Percentiles rank a stretch among this genome's conserved stretches.
phyloP scores from a whole-genome alignment of 306 rosid genomes.

The Ormosia emarginata region DNA sequence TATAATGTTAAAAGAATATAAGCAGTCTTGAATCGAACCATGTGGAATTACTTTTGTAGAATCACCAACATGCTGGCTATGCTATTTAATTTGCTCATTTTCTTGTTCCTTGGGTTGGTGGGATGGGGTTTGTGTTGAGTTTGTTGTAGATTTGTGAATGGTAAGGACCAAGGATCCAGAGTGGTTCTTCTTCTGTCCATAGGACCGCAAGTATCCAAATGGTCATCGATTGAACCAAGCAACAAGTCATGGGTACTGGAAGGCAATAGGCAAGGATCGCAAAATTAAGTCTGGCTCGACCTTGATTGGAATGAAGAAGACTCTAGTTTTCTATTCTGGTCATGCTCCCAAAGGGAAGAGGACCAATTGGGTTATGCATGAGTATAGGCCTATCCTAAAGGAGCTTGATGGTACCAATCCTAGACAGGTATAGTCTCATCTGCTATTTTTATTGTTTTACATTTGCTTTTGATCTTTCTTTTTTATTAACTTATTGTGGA shows the following conservation, averaged over 20 bases:
- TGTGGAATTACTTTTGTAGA: not conserved
- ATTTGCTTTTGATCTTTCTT: not conserved
- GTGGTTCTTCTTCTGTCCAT: constrained; percentile 99
- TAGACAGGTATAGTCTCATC: constrained; percentile 69
- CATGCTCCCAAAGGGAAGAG: constrained; percentile 96
- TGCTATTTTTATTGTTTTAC: not conserved
- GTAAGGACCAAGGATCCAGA: constrained; percentile 78
- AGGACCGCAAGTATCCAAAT: constrained; percentile 90
- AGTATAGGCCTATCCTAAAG: constrained; percentile 73
- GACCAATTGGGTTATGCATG: constrained; percentile 95
- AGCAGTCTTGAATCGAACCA: not conserved
- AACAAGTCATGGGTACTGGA: constrained; percentile 83
- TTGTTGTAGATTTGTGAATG: constrained; percentile 59
- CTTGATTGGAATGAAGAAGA: constrained; percentile 97
- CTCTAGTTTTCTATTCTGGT: constrained; percentile 83
- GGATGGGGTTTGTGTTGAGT: not conserved
- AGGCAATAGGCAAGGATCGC: constrained; percentile 96
- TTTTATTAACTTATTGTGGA: not conserved
- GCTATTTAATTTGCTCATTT: constrained; percentile 5
- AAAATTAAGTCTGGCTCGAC: constrained; percentile 62
- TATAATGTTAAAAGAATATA: not conserved
- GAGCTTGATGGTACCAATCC: constrained; percentile 96
- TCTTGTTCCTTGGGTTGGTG: not conserved
- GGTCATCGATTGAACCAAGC: constrained; percentile 90
- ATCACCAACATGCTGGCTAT: not conserved